These are phyloP conservation scores for Fimicolochytrium jonesii DNA, from an alignment of 192 early-diverging fungal species.

Conservation along the genomic window DNA sequence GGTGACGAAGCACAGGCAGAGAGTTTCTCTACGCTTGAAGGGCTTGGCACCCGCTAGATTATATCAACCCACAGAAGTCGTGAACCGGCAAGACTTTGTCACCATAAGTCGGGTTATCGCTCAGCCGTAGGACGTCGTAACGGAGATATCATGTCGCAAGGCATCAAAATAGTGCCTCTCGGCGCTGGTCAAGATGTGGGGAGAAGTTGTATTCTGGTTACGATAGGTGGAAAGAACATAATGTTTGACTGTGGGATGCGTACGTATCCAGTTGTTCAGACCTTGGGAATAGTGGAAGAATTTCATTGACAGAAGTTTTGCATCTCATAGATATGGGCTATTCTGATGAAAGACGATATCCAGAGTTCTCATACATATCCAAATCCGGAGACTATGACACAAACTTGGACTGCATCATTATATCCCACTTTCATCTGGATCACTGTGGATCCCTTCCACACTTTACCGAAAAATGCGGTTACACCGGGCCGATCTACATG, in stretches of 20 bases:
- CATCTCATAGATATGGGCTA: conserved; percentile 70
- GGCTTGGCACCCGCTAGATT: too few species aligned
- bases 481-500: conserved; percentile 97
- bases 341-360: conserved; percentile 86
- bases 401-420: conserved; percentile 86
- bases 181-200: conserved; percentile 92
- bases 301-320: too few species aligned
- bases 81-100: too few species aligned
- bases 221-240: conserved; percentile 93
- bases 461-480: conserved; percentile 93
- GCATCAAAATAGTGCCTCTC: conserved; percentile 65
- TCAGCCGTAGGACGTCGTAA: too few species aligned
- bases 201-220: conserved; percentile 84
- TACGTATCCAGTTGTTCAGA: too few species aligned
- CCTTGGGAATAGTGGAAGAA: too few species aligned
- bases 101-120: too few species aligned
- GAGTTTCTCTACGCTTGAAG: too few species aligned
- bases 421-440: conserved; percentile 97
- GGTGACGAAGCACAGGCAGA: too few species aligned
- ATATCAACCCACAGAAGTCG: too few species aligned
- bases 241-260: conserved; percentile 63
- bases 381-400: conserved; percentile 74
- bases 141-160: too few species aligned
- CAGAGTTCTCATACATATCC: conserved; percentile 90
- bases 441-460: conserved; percentile 96